Conservation (phyloP, 106 monocot genomes). For the Phalaenopsis aphrodite region DNA sequence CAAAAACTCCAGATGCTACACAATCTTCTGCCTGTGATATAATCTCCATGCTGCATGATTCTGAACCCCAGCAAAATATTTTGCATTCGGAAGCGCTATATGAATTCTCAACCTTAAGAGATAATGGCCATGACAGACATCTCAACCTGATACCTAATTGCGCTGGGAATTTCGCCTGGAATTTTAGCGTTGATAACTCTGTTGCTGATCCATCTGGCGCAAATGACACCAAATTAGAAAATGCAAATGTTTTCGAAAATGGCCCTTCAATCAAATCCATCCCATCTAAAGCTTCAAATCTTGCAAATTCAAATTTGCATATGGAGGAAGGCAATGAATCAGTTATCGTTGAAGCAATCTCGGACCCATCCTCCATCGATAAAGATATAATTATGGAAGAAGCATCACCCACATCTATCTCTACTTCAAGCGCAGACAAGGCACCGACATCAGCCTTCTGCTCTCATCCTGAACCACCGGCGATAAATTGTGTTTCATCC, state of each 20-base stretch:
- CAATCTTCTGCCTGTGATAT: background rate
- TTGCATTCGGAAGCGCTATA: background rate
- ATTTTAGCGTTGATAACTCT: background rate
- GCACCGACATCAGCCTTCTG: background rate
- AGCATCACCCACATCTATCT: background rate
- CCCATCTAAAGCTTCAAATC: no score
- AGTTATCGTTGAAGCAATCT: background rate
- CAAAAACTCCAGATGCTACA: background rate
- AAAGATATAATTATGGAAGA: background rate
- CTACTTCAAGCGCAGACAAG: background rate
- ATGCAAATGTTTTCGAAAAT: background rate
- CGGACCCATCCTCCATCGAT: background rate
- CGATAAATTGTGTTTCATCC: no score
- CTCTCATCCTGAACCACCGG: background rate
- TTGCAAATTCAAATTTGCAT: background rate
- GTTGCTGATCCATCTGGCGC: background rate
- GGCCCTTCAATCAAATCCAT: no score
- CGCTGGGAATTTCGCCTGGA: background rate
- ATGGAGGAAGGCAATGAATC: slow-evolving; percentile 6
- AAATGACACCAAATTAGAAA: background rate
- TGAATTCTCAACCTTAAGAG: slow-evolving; percentile 9
- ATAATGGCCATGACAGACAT: slow-evolving; percentile 16
- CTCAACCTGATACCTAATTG: background rate
- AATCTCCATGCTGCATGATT: background rate
- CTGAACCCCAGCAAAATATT: background rate